A percentile compares a stretch with the other conserved stretches of the same genome.
phyloP scores from a whole-genome alignment of 305 asterid species.

The Solanum hybrid region DNA sequence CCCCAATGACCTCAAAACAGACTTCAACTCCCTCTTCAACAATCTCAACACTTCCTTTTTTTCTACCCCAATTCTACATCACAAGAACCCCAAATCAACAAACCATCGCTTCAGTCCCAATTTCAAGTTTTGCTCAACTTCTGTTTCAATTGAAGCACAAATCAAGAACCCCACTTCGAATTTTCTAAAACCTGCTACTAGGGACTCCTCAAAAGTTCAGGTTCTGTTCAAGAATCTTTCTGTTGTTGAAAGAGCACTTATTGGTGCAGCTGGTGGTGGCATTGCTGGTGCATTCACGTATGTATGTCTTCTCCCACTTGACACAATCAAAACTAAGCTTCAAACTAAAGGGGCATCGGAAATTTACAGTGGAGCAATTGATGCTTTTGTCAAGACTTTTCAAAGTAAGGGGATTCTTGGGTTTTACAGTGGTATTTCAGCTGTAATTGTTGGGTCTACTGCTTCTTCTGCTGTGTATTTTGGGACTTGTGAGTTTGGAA shows the following conservation, averaged over 20 bases:
- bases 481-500: conserved; percentile 95
- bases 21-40: conserved; percentile 65
- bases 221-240: conserved; percentile 71
- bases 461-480: conserved; percentile 93
- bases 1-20: conserved; percentile 20
- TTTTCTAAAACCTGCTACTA: conserved; percentile 55
- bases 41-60: conserved; percentile 50
- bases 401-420: conserved; percentile 64
- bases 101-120: background rate
- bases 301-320: conserved; percentile 87
- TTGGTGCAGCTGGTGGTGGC: conserved; percentile 84
- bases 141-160: conserved; percentile 36
- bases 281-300: conserved; percentile 95
- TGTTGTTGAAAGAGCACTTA: conserved; percentile 63
- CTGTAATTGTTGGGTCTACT: conserved; percentile 90
- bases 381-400: conserved; percentile 74
- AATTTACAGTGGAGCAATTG: conserved; percentile 65
- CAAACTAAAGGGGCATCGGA: conserved; percentile 93
- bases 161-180: conserved; percentile 22
- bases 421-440: conserved; percentile 90
- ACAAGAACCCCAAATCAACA: conserved; percentile 11
- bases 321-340: conserved; percentile 88
- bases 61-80: conserved; percentile 21
- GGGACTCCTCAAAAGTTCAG: conserved; percentile 49
- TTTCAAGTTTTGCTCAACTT: conserved; percentile 49